phyloP scores from a whole-genome alignment of 2,329 filamentous ascomycete species.

The Pseudogymnoascus sp. region DNA sequence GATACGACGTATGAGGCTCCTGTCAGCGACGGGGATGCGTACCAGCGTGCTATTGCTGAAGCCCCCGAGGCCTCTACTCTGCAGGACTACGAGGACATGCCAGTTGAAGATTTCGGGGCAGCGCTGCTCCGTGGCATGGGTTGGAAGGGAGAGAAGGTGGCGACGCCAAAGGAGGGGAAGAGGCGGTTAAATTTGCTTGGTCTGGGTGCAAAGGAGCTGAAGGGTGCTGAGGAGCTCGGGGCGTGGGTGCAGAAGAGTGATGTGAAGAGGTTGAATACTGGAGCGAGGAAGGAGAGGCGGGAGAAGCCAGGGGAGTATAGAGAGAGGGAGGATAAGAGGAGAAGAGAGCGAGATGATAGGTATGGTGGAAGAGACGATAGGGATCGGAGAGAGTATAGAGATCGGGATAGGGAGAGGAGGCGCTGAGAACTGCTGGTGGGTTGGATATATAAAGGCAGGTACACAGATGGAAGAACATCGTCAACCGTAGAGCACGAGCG shows the following conservation, averaged over 20 bases:
- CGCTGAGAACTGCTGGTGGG: constrained; percentile 27
- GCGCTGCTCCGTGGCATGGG: constrained; percentile 89
- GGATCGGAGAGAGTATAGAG: constrained; percentile 30
- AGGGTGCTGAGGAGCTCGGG: constrained; percentile 64
- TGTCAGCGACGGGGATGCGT: constrained; percentile 59
- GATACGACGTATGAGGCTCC: constrained; percentile 21
- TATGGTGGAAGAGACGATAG: constrained; percentile 32
- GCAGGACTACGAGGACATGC: constrained; percentile 80
- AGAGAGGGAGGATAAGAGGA: constrained; percentile 34
- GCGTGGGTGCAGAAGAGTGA: constrained; percentile 69
- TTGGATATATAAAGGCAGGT: constrained; percentile 21
- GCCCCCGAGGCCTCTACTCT: constrained; percentile 71
- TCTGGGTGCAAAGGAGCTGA: constrained; percentile 76
- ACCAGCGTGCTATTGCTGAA: constrained; percentile 59
- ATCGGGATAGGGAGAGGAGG: constrained; percentile 27
- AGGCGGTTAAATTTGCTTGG: constrained; percentile 60
- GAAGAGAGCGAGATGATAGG: constrained; percentile 34
- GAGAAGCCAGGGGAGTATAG: constrained; percentile 28
- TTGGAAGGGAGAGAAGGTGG: constrained; percentile 65
- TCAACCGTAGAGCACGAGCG: constrained; percentile 22
- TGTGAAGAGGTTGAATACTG: constrained; percentile 39
- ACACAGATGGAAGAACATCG: constrained; percentile 6
- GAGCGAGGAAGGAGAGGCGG: constrained; percentile 37
- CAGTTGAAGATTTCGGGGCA: constrained; percentile 90
- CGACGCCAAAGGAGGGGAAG: constrained; percentile 58